Evolutionary conservation across 345 rosid genomes (phyloP), one percentile per base, ranked within the genome.

Genomic region (Psidium friedrichsthalianum): DNA sequence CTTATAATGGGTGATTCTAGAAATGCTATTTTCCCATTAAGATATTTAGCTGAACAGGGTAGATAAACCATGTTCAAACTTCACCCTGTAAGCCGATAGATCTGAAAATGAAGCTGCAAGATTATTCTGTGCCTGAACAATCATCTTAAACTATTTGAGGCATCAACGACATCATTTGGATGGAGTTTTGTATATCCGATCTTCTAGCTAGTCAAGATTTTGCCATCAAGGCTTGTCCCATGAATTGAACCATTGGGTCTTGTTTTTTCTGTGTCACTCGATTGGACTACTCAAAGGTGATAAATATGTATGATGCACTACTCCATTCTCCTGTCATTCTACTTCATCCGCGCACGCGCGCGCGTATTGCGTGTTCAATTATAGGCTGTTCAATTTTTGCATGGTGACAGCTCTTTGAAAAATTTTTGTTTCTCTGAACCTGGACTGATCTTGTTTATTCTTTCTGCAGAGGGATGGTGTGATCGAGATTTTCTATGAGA

Each of bases 401-500:
- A 29, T 6, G 6, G 61, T 82, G 22, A 82, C 27, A 36, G 25
- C 55, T 84, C 51, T 84, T 47, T 64, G 49, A 42, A 56, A 32
- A 84, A 49, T 7, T 14, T 24, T 84, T 84, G n/a, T 61, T 84
- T 36, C 57, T 84, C 44, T 49, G 42, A 47, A 49, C 78, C 25
- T 84, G 15, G 25, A 14, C 52, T 56, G 22, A 53, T 83, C 80
- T 84, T 29, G 42, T 53, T 83, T 83, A 21, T 58, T 64, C 36
- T 42, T 86, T 84, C 52, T 86, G 56, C 97, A 98, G 99, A 95
- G 95, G 89, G 98, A 94, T 80, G 90, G 87, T 85, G 90, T 95
- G 83, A 89, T 95, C 88, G 99, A 98, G 88, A 96, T 94, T 55
- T 98, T 98, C 92, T 98, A 92, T 86, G 99, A 98, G 94, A 96